phyloP scores from a whole-genome alignment of 495 filamentous ascomycete species.

The Penicillium odoratum region DNA sequence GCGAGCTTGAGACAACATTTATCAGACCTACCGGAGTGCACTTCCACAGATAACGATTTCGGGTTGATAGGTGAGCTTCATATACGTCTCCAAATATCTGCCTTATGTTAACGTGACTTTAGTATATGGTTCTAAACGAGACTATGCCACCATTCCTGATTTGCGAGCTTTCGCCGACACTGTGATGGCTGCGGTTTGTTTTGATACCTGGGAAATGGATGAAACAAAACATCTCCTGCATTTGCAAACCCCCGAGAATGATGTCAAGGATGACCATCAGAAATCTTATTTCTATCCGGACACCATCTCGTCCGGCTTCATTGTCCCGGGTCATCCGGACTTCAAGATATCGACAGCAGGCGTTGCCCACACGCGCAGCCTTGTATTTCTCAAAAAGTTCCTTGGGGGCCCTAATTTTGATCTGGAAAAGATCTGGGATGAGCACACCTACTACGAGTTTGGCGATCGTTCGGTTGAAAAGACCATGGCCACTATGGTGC shows the following conservation, averaged over 20 bases:
- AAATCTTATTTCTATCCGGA: neutral
- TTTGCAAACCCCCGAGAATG: neutral
- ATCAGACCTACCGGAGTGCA: neutral
- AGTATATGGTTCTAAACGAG: neutral
- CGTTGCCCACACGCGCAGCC: slow-evolving; percentile 20
- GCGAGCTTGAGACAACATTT: neutral
- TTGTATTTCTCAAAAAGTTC: slow-evolving; percentile 20
- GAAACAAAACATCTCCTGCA: neutral
- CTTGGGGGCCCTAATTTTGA: slow-evolving; percentile 43
- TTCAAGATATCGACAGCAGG: slow-evolving; percentile 18
- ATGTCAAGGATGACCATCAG: slow-evolving; percentile 54
- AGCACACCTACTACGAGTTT: slow-evolving; percentile 42
- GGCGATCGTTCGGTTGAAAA: slow-evolving; percentile 24
- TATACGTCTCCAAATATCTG: too few relatives aligned
- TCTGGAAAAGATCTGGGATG: slow-evolving; percentile 56
- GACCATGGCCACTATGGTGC: slow-evolving; percentile 50
- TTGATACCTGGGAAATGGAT: neutral
- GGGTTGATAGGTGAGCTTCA: neutral
- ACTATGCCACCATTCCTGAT: neutral
- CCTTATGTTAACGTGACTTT: too few relatives aligned
- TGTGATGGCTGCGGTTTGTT: neutral
- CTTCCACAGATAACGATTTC: neutral
- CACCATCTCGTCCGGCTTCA: slow-evolving; percentile 1
- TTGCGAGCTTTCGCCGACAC: neutral
- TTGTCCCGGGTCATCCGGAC: slow-evolving; percentile 5